phyloP scores from a whole-genome alignment of 2,329 filamentous ascomycete genomes.

The Alternaria tenuissima region DNA sequence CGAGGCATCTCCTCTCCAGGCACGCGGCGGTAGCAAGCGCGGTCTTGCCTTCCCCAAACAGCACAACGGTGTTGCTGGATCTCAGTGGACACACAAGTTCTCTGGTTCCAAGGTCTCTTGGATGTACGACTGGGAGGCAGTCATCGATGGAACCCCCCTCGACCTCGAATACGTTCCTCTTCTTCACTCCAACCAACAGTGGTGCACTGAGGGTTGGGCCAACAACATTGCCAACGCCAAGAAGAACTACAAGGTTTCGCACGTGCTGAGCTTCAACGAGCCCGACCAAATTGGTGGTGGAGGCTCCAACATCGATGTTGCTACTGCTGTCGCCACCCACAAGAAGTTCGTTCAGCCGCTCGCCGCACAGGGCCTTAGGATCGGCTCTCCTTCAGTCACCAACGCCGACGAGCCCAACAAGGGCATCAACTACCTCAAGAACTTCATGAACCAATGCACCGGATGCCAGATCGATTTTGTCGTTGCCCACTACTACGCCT shows the following conservation, averaged over 20 bases:
- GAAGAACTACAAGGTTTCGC: conserved; percentile 40
- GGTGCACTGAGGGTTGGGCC: conserved; percentile 39
- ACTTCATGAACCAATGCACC: conserved; percentile 36
- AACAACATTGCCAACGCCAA: conserved; percentile 39
- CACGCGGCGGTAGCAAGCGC: conserved; percentile 38
- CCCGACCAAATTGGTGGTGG: conserved; percentile 46
- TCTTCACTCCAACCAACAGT: conserved; percentile 42
- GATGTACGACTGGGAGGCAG: conserved; percentile 73
- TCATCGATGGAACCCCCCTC: conserved; percentile 54
- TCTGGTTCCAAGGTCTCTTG: conserved; percentile 58
- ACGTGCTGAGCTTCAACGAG: conserved; percentile 51
- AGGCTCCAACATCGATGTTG: conserved; percentile 39
- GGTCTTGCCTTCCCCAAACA: conserved; percentile 43
- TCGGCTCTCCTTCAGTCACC: conserved; percentile 50
- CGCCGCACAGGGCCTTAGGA: conserved; percentile 33
- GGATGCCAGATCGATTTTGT: conserved; percentile 49
- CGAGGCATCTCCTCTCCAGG: conserved; percentile 37
- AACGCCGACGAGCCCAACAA: conserved; percentile 35
- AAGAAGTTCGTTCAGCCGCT: conserved; percentile 39
- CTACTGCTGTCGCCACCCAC: conserved; percentile 32
- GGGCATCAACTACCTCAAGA: conserved; percentile 44
- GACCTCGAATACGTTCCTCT: conserved; percentile 69
- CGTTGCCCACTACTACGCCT: conserved; percentile 50
- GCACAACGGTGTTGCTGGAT: conserved; percentile 32
- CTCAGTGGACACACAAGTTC: conserved; percentile 34